Percentiles rank a stretch among this genome's conserved stretches.
Conservation (phyloP, 257 asterid species). For the Solanum bulbocastanum region DNA sequence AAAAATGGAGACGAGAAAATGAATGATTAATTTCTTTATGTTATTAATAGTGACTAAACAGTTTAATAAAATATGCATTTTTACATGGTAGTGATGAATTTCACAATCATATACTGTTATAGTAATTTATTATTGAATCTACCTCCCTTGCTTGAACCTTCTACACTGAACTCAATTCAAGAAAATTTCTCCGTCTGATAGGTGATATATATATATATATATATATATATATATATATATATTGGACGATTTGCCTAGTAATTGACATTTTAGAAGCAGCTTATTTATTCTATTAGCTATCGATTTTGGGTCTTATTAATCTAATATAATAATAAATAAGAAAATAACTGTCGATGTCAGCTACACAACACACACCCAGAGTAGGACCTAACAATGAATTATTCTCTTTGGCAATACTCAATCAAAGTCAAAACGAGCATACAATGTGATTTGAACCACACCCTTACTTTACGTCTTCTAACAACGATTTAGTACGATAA, state of each 20-base stretch:
- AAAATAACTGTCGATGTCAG: neutral
- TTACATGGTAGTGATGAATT: neutral
- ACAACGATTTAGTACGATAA: neutral
- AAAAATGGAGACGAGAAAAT: too few species aligned
- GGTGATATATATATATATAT: neutral
- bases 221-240: too few species aligned
- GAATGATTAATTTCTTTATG: too few species aligned
- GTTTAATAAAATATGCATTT: neutral
- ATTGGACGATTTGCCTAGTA: neutral
- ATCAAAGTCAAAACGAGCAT: neutral
- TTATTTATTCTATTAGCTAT: neutral
- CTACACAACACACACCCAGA: neutral
- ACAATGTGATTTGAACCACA: neutral
- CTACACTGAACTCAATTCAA: neutral
- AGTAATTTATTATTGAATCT: neutral
- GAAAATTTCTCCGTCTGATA: accelerated
- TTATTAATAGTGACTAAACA: too few species aligned
- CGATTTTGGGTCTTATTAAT: neutral
- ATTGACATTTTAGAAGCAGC: accelerated
- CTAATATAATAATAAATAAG: too few species aligned
- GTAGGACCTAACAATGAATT: neutral
- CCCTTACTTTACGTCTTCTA: neutral
- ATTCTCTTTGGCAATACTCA: neutral
- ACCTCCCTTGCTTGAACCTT: neutral
- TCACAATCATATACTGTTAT: neutral